Conservation (phyloP, 192 early-diverging fungal species). For the Coemansia biformis region DNA sequence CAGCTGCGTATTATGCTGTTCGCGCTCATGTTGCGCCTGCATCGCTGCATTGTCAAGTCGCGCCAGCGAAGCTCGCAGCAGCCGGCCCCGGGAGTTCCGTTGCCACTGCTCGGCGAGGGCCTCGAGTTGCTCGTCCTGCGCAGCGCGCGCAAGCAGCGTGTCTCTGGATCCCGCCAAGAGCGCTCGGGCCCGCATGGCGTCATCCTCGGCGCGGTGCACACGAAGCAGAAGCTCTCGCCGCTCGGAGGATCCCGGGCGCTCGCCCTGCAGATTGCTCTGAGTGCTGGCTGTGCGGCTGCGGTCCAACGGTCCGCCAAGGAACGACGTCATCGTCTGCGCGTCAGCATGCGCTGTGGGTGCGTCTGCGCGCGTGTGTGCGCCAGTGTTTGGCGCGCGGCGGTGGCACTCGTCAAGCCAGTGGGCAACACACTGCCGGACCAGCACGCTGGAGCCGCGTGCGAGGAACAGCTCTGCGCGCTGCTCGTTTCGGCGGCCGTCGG, state of each 20-base stretch:
- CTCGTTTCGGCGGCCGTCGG: conserved; percentile 5
- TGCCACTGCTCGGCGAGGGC: conserved; percentile 2
- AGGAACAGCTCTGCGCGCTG: conserved; percentile 3
- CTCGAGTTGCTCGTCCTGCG: conserved; percentile 6
- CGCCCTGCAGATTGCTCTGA: too few species aligned
- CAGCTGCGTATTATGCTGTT: not conserved
- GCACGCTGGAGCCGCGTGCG: not conserved
- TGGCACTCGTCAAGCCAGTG: conserved; percentile 4
- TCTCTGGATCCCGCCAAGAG: conserved; percentile 3
- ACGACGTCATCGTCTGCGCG: conserved; percentile 33
- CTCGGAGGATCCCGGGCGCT: not conserved
- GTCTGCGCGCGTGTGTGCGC: too few species aligned
- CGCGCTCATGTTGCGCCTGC: not conserved
- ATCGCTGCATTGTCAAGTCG: not conserved
- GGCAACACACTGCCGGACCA: conserved; percentile 2
- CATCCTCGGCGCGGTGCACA: conserved; percentile 6
- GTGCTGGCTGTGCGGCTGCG: too few species aligned
- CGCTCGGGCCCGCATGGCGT: conserved; percentile 10
- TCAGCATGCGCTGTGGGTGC: not conserved
- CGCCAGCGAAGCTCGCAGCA: not conserved
- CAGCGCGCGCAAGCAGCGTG: not conserved
- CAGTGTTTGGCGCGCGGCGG: too few species aligned
- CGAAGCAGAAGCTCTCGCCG: conserved; percentile 6
- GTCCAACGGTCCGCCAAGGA: conserved; percentile 9
- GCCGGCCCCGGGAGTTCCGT: not conserved